Base-by-base conservation (phyloP, 805 yeast species). In the Ogataea neopini region DNA sequence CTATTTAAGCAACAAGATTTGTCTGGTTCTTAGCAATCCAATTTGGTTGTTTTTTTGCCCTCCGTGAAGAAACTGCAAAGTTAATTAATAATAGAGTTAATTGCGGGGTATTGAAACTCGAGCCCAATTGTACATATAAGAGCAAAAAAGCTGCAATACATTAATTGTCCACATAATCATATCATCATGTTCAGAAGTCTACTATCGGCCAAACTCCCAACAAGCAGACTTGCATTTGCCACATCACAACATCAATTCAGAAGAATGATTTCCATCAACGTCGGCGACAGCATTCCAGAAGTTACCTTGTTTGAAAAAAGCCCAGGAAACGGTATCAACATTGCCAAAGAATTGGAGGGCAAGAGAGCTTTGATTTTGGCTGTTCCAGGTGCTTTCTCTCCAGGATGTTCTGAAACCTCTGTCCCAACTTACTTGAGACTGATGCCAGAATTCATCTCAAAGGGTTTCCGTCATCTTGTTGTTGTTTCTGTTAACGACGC, bases 401-500 rank as follows among this genome's bases (percentile, higher is more conserved):
- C 91, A 33, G 88, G 86, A 4, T 88, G 96, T 66, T 74, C 88
- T 28, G 81, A 83, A 20, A 65, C 75, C 23, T 91, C 84, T 60
- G 76, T 87, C 40, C 94, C 95, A 2, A 89, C 87, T n/a, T 88
- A 77, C 66, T 60, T 88, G 59, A 69, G 71, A 49, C 66, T 75
- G 38, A 66, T 77, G 49, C 62, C 73, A 6, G 72, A 76, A 28
- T 79, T 89, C 60, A 71, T 76, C 51, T 73, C 72, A 23, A 84
- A 85, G 68, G 96, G 96, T n/a, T 74, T 79, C 68, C 58, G 69
- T 20, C 68, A 79, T 39, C 66, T 89, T 43, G 81, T 75, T 58
- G 80, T 90, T 36, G 79, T 90, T 29, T 76, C 94, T 15, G 96
- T 88, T 41, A 90, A 90, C 67, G 97, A 90, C 63, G 78, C 94